A percentile compares a stretch with the other conserved stretches of the same genome.
Conservation (phyloP, 176 grass and related monocot genomes). For the Elymus sibiricus region DNA sequence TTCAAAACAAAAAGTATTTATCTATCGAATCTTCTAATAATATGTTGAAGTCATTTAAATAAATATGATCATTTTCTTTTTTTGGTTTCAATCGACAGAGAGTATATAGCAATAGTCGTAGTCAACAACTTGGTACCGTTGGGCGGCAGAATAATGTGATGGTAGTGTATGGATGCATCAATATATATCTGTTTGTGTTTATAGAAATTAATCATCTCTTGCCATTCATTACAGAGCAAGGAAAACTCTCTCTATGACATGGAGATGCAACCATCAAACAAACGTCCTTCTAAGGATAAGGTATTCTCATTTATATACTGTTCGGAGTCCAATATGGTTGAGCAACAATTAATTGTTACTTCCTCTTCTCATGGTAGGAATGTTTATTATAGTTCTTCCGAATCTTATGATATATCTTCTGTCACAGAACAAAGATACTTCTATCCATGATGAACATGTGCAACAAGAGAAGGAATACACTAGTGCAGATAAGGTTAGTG, state of each 20-base stretch:
- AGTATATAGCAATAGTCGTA: neutral
- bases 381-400: neutral
- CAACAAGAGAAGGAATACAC: neutral
- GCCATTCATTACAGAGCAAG: neutral
- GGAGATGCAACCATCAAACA: neutral
- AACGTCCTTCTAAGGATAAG: neutral
- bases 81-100: neutral
- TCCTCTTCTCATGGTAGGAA: neutral
- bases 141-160: neutral
- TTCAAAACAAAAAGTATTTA: neutral
- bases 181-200: neutral
- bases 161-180: neutral
- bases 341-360: no score
- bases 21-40: neutral
- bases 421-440: neutral
- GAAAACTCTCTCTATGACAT: no score
- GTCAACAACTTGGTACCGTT: neutral
- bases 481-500: neutral
- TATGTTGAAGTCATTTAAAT: neutral
- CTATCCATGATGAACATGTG: neutral
- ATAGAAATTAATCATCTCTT: neutral
- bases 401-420: neutral
- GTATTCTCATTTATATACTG: neutral
- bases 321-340: no score
- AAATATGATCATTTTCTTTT: neutral